Evolutionary conservation across 768 basidiomycete species (phyloP), one percentile per base, ranked within the genome.

Genomic region (Hericium coralloides): DNA sequence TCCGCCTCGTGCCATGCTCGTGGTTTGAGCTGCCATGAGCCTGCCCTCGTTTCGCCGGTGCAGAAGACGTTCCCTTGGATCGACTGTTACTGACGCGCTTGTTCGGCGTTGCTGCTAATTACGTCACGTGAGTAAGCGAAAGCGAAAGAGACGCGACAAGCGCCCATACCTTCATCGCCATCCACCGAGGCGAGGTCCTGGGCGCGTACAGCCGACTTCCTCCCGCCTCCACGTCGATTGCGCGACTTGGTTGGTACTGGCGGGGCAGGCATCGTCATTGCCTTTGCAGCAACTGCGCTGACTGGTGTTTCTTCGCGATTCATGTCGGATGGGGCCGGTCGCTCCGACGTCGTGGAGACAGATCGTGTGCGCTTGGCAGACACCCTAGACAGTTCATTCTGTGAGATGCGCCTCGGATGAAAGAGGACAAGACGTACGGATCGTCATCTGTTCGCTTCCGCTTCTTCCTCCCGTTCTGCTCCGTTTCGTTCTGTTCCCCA

Each of bases 361-460:
- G 89, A 92, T 71, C 89, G 77, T 31, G 85, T 86, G 45, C 87
- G 83, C 71, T 91, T 91, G 70, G 83, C 82, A 54, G 79, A 70
- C 41, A 64, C 67, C 56, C 81, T 84, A 65, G 14, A 39, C 45
- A 53, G 38, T 25, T 2, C 18, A 54, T 23, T 37, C 18, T 15
- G 48, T 59, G 37, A 58, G 17, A 53, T 68, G 51, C 64, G 63
- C 17, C 26, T 10, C 14, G 50, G 41, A 53, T 10, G n/a, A 20
- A 39, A 12, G 59, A 22, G 20, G 10, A 60, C 39, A 31, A 6
- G 15, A 76, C 85, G 70, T 61, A 90, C 89, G 67, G 67, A 63
- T 90, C 89, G 52, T 89, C 87, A 23, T 87, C 88, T 26, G 72
- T 73, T 52, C 89, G 80, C 69, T 91, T 92, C 67, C 90, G 79